Evolutionary conservation across 192 early-diverging fungal species (phyloP).

Genomic region (Gaertneriomyces semiglobifer): DNA sequence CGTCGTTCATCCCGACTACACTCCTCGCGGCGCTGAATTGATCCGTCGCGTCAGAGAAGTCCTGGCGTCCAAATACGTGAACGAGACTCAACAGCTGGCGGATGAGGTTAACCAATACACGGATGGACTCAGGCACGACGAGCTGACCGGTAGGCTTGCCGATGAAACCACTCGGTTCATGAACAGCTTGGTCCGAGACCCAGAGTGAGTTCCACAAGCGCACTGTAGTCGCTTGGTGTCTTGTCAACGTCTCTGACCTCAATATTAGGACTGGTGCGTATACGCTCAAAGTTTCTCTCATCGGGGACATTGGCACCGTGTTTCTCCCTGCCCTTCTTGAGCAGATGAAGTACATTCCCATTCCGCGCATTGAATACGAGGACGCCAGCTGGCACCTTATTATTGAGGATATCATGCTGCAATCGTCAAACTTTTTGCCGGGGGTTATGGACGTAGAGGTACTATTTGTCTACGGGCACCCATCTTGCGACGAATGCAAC

Average conservation of each 20-base stretch:
- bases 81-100: slow-evolving; percentile 18
- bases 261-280: slow-evolving; percentile 27
- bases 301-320: slow-evolving; percentile 36
- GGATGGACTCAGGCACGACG: slow-evolving; percentile 15
- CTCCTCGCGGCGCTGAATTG: slow-evolving; percentile 12
- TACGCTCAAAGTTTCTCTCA: slow-evolving; percentile 28
- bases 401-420: slow-evolving; percentile 37
- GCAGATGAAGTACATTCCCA: slow-evolving; percentile 42
- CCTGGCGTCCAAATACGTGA: slow-evolving; percentile 27
- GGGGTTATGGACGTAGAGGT: slow-evolving; percentile 40
- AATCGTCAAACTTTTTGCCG: slow-evolving; percentile 41
- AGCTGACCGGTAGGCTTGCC: slow-evolving; percentile 23
- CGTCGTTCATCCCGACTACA: slow-evolving; percentile 33
- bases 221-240: neutral
- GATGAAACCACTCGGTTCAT: slow-evolving; percentile 18
- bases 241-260: neutral
- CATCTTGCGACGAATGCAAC: too few species aligned
- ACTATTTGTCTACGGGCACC: neutral
- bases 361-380: slow-evolving; percentile 43
- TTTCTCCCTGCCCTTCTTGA: slow-evolving; percentile 38
- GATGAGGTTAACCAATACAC: slow-evolving; percentile 4
- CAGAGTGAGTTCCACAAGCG: slow-evolving; percentile 18
- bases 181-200: slow-evolving; percentile 25
- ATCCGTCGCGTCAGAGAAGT: slow-evolving; percentile 25
- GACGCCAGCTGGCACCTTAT: slow-evolving; percentile 36